Base-by-base conservation (phyloP, 106 monocot species). In the Apostasia shenzhenica region DNA sequence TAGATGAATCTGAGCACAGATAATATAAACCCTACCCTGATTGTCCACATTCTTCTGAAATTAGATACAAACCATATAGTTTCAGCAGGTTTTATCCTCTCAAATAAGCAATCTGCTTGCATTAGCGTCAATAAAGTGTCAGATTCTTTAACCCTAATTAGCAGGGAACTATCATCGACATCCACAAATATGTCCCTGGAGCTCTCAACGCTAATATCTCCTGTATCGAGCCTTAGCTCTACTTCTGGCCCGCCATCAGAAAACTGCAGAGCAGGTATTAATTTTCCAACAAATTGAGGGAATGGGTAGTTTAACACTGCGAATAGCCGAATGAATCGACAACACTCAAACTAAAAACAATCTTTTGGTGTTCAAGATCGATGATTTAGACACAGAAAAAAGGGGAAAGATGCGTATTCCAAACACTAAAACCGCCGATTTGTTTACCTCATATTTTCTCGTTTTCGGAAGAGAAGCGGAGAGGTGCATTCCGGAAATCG, bases 31-130 rank as follows among this genome's bases (percentile, higher is more conserved):
- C 4, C 13, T n/a, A 13, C 43, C 45, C 45, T 62, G 12, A 45
- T 50, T 8, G 6, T 50, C 8, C 8, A 4, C 50, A 50, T 50
- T 50, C 49, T 40, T 13, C 39, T 60, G 41, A 26, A 60, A 55
- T 47, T 62, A 41, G 5, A 49, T 46, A 83, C 78, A 4, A 66
- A 95, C 95, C 95, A 95, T 84, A 92, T 92, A 14, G 92, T 92
- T 79, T 97, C 95, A 44, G 82, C 82, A 66, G 86, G 76, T 79
- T 92, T 97, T 67, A 92, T 81, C 72, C 71, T 88, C 14, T 82
- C 89, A 77, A 83, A 97, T 6, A 97, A 70, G 55, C 41, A 53
- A 75, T 61, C 71, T 2, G 71, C 55, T 50, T 92, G 80, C 76
- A 89, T 75, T 58, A 92, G 68, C 51, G 89, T 89, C 57, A 70